Base-by-base conservation (phyloP, 2,329 filamentous ascomycete species). In the Penicillium sp. region DNA sequence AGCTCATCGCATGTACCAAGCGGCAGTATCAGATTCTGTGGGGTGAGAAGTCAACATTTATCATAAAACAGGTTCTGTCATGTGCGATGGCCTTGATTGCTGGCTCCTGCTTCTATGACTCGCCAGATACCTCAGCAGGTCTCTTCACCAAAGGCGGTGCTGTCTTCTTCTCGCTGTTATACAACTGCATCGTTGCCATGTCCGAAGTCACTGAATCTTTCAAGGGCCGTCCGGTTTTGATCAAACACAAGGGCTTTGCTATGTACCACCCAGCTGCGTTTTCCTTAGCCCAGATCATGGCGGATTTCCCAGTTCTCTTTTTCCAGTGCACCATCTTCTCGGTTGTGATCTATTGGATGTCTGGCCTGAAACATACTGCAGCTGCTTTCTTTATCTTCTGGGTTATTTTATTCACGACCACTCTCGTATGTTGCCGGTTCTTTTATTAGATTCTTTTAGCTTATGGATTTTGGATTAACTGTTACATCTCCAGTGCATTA, bases 21-120 rank as follows among this genome's bases (percentile, higher is more conserved):
- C 79, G 86, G 5, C 84, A 88, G 60, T 88, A 87, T 59, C 83
- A 87, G 61, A 83, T 88, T 33, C 61, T 88, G 2, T 82, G 80
- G 76, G 85, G 85, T 41, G 84, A 88, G 68, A 85, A 84, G 61
- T 76, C 82, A 0, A 84, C 83, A 0, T 82, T 87, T 40, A 60
- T 85, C 56, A 84, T 87, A 70, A 86, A 86, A 66, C 84, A 88
- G 61, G 69, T 76, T 14, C 77, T 80, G 0, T 84, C 82, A 0
- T 65, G 87, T 9, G 64, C 78, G 0, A 82, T 86, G 63, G 84
- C 85, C 0, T 70, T 89, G 3, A 82, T 89, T 40, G 77, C 80
- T 2, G 86, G 85, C 8, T 88, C 85, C 0, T 77, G 88, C 4
- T 89, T 89, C 72, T 89, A 88, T 71, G 78, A 85, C 45, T 81